Evolutionary conservation across 768 basidiomycete genomes (phyloP).

Genomic region (Russula compacta): DNA sequence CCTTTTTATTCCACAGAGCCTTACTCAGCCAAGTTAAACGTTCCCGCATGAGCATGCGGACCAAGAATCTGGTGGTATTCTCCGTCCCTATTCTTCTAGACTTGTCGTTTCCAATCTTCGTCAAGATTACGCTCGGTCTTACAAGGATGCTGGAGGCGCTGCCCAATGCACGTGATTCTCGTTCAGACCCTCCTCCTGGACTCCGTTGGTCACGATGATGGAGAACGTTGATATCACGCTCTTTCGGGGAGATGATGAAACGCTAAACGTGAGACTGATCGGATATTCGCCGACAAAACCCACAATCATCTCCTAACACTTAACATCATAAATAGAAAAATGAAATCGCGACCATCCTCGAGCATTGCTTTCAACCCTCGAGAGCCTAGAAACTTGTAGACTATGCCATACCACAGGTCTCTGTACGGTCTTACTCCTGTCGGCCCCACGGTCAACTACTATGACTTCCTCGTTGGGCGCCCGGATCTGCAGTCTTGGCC

Average conservation of each 20-base stretch:
- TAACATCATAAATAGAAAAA: too few relatives aligned
- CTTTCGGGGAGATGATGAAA: not conserved
- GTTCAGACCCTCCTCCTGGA: not conserved
- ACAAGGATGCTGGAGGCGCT: too few relatives aligned
- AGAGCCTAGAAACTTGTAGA: too few relatives aligned
- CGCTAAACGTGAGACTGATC: not conserved
- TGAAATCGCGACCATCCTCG: too few relatives aligned
- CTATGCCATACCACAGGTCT: too few relatives aligned
- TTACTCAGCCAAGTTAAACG: not conserved
- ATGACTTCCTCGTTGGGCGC: constrained; percentile 1
- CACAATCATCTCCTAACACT: not conserved
- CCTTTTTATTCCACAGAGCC: not conserved
- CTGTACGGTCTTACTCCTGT: not conserved
- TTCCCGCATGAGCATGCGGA: not conserved
- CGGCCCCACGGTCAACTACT: constrained; percentile 1
- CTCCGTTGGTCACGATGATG: not conserved
- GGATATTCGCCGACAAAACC: not conserved
- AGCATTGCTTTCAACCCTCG: too few relatives aligned
- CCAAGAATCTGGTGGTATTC: not conserved
- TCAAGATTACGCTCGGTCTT: too few relatives aligned
- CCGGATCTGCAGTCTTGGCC: constrained; percentile 30
- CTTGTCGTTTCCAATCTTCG: too few relatives aligned
- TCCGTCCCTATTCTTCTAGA: too few relatives aligned
- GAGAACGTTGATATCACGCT: not conserved
- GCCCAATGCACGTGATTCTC: not conserved